Base-by-base conservation (phyloP, 352 stramenopile species). In the Thraustotheca clavata region DNA sequence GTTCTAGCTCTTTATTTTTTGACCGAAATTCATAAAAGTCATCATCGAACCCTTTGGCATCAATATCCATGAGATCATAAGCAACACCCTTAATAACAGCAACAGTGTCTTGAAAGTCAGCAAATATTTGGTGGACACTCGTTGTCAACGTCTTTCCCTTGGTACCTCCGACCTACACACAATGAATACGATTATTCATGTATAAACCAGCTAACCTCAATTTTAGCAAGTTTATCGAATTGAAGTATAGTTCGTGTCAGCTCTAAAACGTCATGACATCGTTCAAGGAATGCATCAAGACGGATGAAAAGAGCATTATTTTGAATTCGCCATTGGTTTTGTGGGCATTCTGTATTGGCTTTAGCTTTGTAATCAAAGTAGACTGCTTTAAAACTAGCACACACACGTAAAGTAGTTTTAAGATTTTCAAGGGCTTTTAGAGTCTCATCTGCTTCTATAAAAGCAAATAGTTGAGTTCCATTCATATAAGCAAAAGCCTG, bases 351-450 rank as follows among this genome's bases (percentile, higher is more conserved):
- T 0, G 74, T 69, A 3, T 79, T 75, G 0, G 87, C 91, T 40
- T 88, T 88, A 3, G 80, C 84, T 62, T 96, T 96, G 79, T 96
- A 96, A 66, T 95, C 86, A 60, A 96, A 96, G 70, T 96, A 97
- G 0, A 93, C 83, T 20, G 80, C 86, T 70, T 97, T 97, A 62
- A 96, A 96, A 33, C 84, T 74, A 0, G 85, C 88, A 59, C 89
- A 93, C 0, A 96, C 83, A 35, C 88, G 75, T 3, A 97, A 71
- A 24, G 76, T 85, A 20, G 74, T 66, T 12, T 87, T 65, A 36
- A 95, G 65, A 78, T 87, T 89, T n/a, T 68, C 67, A 26, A 88
- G 87, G 0, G 83, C 83, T 27, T 81, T 71, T 27, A 89, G 80
- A 27, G 88, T 66, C 31, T 91, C 83, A 35, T 85, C 76, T 20